Evolutionary conservation across 148 eudicot genomes (phyloP).

Genomic region (Arbutus unedo): DNA sequence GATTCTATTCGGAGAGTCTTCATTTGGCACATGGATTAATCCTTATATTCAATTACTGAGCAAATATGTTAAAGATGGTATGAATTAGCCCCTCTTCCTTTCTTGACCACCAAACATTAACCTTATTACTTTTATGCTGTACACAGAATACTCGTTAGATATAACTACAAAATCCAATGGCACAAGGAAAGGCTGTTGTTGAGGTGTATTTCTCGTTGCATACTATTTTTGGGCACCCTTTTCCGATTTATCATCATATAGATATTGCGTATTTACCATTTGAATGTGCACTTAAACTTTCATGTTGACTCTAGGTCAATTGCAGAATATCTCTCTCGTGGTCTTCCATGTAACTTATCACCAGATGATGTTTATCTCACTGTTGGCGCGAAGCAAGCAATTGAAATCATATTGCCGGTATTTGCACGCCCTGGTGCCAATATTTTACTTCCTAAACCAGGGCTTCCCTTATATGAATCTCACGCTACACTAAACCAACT

Average conservation of each 20-base stretch:
- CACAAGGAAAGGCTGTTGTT: no score
- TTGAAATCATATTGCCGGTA: slow-evolving; percentile 40
- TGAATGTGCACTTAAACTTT: background rate
- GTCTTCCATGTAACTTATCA: slow-evolving; percentile 46
- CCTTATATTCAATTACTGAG: background rate
- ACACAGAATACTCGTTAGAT: no score
- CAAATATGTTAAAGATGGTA: background rate
- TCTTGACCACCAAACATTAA: no score
- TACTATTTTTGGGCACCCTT: background rate
- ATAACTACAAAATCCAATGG: no score
- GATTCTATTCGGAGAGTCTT: background rate
- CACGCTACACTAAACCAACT: slow-evolving; percentile 43
- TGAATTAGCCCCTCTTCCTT: background rate
- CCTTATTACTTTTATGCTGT: no score
- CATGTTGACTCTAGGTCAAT: slow-evolving; percentile 43
- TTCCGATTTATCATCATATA: background rate
- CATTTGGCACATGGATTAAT: background rate
- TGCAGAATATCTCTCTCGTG: slow-evolving; percentile 57
- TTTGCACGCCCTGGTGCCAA: slow-evolving; percentile 64
- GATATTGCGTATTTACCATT: background rate
- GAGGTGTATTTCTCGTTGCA: background rate
- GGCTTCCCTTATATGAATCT: slow-evolving; percentile 62
- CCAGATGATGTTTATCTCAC: slow-evolving; percentile 60
- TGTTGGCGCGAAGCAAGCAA: slow-evolving; percentile 64
- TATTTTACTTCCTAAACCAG: slow-evolving; percentile 66